These are phyloP conservation scores for Ulmus americana DNA, from an alignment of 331 rosid species.

Conservation along the genomic window DNA sequence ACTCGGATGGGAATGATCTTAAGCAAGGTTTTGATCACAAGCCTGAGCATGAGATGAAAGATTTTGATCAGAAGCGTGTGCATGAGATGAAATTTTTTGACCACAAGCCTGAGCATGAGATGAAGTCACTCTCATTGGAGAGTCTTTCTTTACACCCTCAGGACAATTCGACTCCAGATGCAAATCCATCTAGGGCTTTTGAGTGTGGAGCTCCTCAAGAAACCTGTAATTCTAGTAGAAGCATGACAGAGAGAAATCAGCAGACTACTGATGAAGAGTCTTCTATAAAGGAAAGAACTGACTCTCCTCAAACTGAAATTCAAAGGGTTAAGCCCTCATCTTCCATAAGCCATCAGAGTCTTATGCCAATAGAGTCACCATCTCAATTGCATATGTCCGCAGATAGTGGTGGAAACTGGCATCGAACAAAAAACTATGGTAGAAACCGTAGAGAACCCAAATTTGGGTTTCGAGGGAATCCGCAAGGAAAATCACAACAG, in stretches of 20 bases:
- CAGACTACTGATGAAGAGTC: slow-evolving; percentile 29
- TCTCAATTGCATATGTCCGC: slow-evolving; percentile 31
- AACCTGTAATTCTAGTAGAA: slow-evolving; percentile 29
- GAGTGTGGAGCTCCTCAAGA: slow-evolving; percentile 37
- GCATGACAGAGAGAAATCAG: slow-evolving; percentile 26
- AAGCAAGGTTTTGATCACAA: slow-evolving; percentile 28
- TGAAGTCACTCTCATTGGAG: slow-evolving; percentile 37
- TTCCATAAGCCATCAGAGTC: slow-evolving; percentile 34
- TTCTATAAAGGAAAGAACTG: slow-evolving; percentile 31
- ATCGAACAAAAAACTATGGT: slow-evolving; percentile 33
- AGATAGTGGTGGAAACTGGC: slow-evolving; percentile 40
- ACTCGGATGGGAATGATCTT: slow-evolving; percentile 34
- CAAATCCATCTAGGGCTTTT: slow-evolving; percentile 21
- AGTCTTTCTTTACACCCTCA: slow-evolving; percentile 30
- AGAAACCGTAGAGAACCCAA: slow-evolving; percentile 43
- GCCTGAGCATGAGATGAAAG: slow-evolving; percentile 41
- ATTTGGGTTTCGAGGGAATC: slow-evolving; percentile 34
- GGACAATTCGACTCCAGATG: slow-evolving; percentile 30
- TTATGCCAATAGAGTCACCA: slow-evolving; percentile 25
- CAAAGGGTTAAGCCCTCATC: slow-evolving; percentile 36
- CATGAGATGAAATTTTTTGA: slow-evolving; percentile 1
- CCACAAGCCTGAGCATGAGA: slow-evolving; percentile 36
- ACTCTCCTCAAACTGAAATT: slow-evolving; percentile 30
- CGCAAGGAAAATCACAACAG: slow-evolving; percentile 39
- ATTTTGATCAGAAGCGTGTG: slow-evolving; percentile 25